Evolutionary conservation across 1,284 basidiomycete genomes (phyloP), one percentile per base, ranked within the genome.

Genomic region (Microbotryum intermedium): DNA sequence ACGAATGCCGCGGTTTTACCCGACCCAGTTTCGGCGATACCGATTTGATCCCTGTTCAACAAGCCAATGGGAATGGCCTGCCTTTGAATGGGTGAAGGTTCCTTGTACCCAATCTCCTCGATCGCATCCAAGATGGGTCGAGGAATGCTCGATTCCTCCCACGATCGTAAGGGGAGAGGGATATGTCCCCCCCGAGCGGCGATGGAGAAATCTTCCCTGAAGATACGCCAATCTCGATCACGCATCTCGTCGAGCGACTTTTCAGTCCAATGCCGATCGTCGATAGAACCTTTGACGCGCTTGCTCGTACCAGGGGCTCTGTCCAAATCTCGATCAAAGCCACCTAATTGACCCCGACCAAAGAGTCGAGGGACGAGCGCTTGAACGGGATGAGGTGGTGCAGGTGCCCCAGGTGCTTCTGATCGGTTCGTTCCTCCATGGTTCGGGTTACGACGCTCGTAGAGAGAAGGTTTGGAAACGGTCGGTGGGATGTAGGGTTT

Each of bases 1-100:
- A 97, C 91, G 76, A 97, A 98, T 3, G 93, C 91, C n/a, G 93
- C 94, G 18, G 94, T 98, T 79, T 98, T 98, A 73, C 94, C 94
- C 69, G 94, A 97, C 79, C 91, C 90, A 90, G 95, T 98, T 77
- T 99, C 94, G 61, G 94, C 95, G 59, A 98, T 91, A 69, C 94
- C 95, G 71, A 99, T 97, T 67, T 97, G 84, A 74, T 99, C 94
- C 53, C 94, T 82, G 72, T 94, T 93, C 74, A 93, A 88, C 66
- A 98, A 75, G 49, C 94, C 94, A 65, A 99, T 97, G 10, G 94
- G 94, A 63, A 98, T 97, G 8, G 95, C 94, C 75, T 98, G 94
- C 48, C 94, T 82, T 76, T 99, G 94, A 73, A 99, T 97, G 2
- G 94, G 86, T 30, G 88, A 90, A 1, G 94, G 94, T 61, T 97